Base-by-base conservation (phyloP, 2,329 filamentous ascomycete genomes). In the Neurospora sp. region DNA sequence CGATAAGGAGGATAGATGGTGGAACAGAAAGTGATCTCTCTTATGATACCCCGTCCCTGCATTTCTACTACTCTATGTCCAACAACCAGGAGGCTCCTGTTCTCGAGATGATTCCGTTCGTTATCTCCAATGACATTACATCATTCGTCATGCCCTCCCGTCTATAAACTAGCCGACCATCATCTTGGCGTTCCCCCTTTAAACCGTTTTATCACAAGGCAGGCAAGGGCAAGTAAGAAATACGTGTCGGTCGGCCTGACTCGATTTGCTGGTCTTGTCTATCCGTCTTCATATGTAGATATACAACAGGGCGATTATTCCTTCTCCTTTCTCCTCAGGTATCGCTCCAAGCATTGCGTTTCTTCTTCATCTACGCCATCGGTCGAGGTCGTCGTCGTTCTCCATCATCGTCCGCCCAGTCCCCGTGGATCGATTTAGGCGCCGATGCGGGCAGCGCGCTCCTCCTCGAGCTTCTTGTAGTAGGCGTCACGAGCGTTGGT, bases 401-500 rank as follows among this genome's bases (percentile, higher is more conserved):
- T n/a, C 68, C 62, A 52, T 73, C 66, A 46, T 43, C 67, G 58
- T 11, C 38, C 10, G 36, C 58, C 40, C 58, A 15, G 15, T 66
- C 38, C 52, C 38, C 52, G 66, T 38, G 19, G 4, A 23, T 28
- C 7, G 17, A 2, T 38, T 71, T 73, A 75, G 23, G 52, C 70
- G 19, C 68, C 71, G 19, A 70, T 70, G 73, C 73, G 78, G 8
- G 78, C 80, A 70, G 84, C 84, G 71, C 86, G 85, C 80, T 87
- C 79, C 75, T 83, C 82, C 82, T 89, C 87, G 72, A 88, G 80
- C 80, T 86, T 83, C 80, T 79, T 79, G 82, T 88, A 88, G 84
- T 83, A 84, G 79, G 80, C 80, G 80, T 89, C 87, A 78, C 87
- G 86, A 73, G 82, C 83, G 77, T 83, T 79, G 77, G 85, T 87